phyloP scores from a whole-genome alignment of 805 yeast genomes.

The Wickerhamomyces alni region DNA sequence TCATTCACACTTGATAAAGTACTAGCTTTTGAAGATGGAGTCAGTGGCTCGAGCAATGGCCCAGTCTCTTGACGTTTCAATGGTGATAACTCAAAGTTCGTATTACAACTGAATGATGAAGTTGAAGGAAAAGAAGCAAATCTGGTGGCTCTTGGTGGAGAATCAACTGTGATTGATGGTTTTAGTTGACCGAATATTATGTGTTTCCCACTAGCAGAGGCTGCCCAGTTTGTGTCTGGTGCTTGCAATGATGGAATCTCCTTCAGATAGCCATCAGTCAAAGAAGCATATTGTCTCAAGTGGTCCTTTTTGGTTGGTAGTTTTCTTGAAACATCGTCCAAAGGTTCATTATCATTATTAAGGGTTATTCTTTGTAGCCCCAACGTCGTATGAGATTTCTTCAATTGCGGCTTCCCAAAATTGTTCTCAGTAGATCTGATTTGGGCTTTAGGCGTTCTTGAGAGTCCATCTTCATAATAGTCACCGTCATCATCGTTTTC shows the following conservation, averaged over 20 bases:
- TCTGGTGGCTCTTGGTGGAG: slow-evolving; percentile 12
- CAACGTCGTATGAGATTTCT: slow-evolving; percentile 22
- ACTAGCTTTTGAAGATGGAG: slow-evolving; percentile 38
- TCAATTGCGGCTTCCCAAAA: slow-evolving; percentile 13
- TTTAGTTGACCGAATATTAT: slow-evolving; percentile 25
- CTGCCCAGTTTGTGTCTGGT: slow-evolving; percentile 35
- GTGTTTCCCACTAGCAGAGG: slow-evolving; percentile 35
- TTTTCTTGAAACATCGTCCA: slow-evolving; percentile 11
- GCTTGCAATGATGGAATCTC: slow-evolving; percentile 32
- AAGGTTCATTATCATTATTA: slow-evolving; percentile 5
- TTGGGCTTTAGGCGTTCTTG: slow-evolving; percentile 20
- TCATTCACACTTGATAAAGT: slow-evolving; percentile 10
- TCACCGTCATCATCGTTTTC: slow-evolving; percentile 5
- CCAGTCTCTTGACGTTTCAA: slow-evolving; percentile 53
- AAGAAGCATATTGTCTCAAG: slow-evolving; percentile 8
- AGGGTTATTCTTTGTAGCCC: slow-evolving; percentile 20
- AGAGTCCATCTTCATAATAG: slow-evolving; percentile 1
- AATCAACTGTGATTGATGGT: slow-evolving; percentile 8
- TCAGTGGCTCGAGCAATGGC: slow-evolving; percentile 58
- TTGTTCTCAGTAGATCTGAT: slow-evolving; percentile 14
- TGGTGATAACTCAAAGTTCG: slow-evolving; percentile 61
- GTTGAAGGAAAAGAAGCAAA: slow-evolving; percentile 39
- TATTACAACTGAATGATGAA: slow-evolving; percentile 60
- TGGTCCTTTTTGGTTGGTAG: slow-evolving; percentile 20
- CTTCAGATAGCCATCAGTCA: slow-evolving; percentile 15